Percentiles rank a stretch among this genome's conserved stretches.
phyloP scores from a whole-genome alignment of 2,329 filamentous ascomycete species.

The Cercospora sojina region DNA sequence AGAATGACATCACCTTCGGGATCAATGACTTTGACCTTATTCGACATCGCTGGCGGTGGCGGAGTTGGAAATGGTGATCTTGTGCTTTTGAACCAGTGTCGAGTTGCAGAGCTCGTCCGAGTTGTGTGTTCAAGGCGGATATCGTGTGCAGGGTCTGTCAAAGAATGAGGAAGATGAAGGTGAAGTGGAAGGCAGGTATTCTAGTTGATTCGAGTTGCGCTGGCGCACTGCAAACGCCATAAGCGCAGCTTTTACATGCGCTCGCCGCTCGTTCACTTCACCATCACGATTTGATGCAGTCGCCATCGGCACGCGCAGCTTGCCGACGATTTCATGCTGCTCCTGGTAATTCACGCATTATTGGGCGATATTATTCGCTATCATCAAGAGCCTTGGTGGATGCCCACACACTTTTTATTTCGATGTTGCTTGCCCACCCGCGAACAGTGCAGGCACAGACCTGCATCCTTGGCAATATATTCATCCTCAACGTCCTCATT shows the following conservation, averaged over 20 bases:
- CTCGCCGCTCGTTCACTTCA: not conserved
- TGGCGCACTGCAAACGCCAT: not conserved
- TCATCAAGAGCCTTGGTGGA: too few species aligned
- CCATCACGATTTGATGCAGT: too few species aligned
- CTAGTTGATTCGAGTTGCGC: not conserved
- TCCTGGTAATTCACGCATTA: too few species aligned
- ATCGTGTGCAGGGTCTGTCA: not conserved
- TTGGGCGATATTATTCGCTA: too few species aligned
- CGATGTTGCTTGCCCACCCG: too few species aligned
- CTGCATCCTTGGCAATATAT: too few species aligned
- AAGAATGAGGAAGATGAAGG: not conserved
- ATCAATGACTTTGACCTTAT: not conserved
- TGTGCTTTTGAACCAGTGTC: not conserved
- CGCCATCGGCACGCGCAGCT: too few species aligned
- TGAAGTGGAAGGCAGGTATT: not conserved
- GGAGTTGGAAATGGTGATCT: not conserved
- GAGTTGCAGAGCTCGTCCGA: not conserved
- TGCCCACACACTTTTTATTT: too few species aligned
- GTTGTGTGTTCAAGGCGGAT: not conserved
- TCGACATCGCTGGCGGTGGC: not conserved
- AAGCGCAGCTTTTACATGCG: not conserved
- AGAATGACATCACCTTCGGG: constrained; percentile 11
- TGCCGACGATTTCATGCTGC: too few species aligned
- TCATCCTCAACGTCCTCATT: too few species aligned
- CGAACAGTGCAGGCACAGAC: too few species aligned